Evolutionary conservation across 352 stramenopile species (phyloP), one percentile per base, ranked within the genome.

Genomic region (Phytophthora pisi): DNA sequence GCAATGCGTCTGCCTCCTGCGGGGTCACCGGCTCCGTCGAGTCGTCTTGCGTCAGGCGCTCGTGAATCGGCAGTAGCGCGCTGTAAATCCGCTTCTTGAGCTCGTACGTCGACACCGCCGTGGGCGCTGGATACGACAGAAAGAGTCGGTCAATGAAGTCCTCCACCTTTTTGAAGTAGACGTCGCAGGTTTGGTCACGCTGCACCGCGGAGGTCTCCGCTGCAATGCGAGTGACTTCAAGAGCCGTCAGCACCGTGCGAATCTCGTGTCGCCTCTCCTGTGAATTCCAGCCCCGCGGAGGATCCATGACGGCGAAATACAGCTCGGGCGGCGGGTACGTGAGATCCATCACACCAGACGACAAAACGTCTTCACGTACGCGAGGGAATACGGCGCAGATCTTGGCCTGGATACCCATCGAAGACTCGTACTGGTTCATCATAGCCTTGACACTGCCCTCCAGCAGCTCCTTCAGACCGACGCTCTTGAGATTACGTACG

Each of bases 71-170:
- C 3, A 92, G 58, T 26, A 93, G 63, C 10, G 68, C 42, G 20
- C 60, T 69, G 52, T 84, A 89, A n/a, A 92, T 53, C 2, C 70
- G 55, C 20, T 82, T 87, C 70, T 93, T 92, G 8, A 93, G 57
- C 50, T 93, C 85, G 10, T 72, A 78, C 15, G 75, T 78, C 26
- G 83, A 90, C n/a, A 91, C 60, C 8, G 64, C 47, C 18, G 59
- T 55, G 11, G 54, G 30, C 36, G 59, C 56, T 53, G 56, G 40
- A 60, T 63, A 66, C 9, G 62, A 75, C 16, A 59, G 57, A 53
- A 91, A 93, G 0, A 93, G 38, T 16, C 34, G 61, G 49, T 93
- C 82, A 42, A 93, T 78, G 36, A 91, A 86, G 5, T 71, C 50
- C 9, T 70, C 69, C n/a, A 90, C 68, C 26, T 78, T 79, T 11